Conservation (phyloP, 768 basidiomycete genomes). For the Leucocoprinus sp. region DNA sequence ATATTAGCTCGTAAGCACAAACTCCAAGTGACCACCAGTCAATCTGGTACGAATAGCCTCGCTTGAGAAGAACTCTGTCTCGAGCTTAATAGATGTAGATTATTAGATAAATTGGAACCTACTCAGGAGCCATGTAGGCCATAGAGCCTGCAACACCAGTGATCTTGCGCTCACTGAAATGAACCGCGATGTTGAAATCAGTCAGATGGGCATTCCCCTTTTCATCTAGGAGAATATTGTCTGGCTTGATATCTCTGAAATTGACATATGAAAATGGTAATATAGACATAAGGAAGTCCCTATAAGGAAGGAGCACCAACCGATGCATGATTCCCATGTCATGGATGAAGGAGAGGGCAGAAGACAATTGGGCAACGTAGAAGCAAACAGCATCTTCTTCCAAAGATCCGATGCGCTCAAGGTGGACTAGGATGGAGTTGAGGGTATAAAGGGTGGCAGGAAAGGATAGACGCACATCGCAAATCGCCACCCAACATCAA, state of each 20-base stretch:
- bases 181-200: constrained; percentile 98
- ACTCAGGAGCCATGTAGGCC: constrained; percentile 97
- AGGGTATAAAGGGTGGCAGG: constrained; percentile 4
- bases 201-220: constrained; percentile 93
- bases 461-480: constrained; percentile 55
- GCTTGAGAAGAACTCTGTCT: constrained; percentile 70
- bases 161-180: constrained; percentile 80
- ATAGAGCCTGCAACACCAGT: constrained; percentile 96
- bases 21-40: constrained; percentile 98
- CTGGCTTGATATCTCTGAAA: constrained; percentile 87
- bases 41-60: constrained; percentile 89
- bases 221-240: constrained; percentile 96
- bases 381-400: constrained; percentile 77
- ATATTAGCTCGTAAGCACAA: constrained; percentile 86
- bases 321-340: constrained; percentile 94
- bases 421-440: constrained; percentile 53
- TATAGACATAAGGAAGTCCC: constrained; percentile 15
- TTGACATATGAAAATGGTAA: constrained; percentile 10
- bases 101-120: constrained; percentile 16
- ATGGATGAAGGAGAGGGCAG: constrained; percentile 85
- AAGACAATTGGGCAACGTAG: constrained; percentile 84
- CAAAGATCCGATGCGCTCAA: constrained; percentile 72
- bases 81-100: constrained; percentile 10
- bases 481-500: constrained; percentile 95
- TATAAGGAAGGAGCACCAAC: constrained; percentile 36